phyloP scores from a whole-genome alignment of 2,329 filamentous ascomycete genomes.

The Aspergillus vadensis region DNA sequence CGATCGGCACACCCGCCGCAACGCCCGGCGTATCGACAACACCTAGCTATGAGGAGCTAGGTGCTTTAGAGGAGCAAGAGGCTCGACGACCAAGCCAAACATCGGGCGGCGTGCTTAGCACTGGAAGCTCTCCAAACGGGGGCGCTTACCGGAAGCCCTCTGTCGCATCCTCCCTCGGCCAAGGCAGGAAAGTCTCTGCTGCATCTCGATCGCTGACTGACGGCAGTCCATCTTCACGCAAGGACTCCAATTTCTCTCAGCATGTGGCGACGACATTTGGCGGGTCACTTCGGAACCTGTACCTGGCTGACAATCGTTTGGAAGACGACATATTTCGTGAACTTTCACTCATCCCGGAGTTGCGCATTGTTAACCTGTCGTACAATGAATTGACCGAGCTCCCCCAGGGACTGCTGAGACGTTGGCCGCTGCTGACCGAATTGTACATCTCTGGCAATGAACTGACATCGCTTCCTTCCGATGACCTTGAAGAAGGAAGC shows the following conservation, averaged over 20 bases:
- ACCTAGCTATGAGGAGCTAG: constrained; percentile 78
- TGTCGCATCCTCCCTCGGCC: constrained; percentile 76
- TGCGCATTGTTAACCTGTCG: constrained; percentile 87
- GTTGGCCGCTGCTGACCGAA: constrained; percentile 87
- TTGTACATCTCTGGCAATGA: constrained; percentile 95
- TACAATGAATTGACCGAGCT: constrained; percentile 95
- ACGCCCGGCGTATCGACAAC: constrained; percentile 58
- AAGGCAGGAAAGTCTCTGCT: constrained; percentile 80
- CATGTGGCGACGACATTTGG: constrained; percentile 84
- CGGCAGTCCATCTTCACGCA: constrained; percentile 63
- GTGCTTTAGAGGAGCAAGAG: constrained; percentile 63
- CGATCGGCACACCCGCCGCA: constrained; percentile 46
- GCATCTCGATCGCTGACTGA: constrained; percentile 68
- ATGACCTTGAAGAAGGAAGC: constrained; percentile 89
- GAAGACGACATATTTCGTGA: constrained; percentile 96
- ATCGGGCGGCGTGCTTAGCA: constrained; percentile 73
- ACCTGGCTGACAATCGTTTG: constrained; percentile 89
- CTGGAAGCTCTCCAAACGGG: constrained; percentile 68
- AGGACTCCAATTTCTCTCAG: constrained; percentile 85
- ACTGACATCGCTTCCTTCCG: constrained; percentile 83
- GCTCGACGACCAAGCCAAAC: constrained; percentile 80
- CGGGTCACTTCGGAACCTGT: constrained; percentile 78
- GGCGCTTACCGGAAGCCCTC: constrained; percentile 72
- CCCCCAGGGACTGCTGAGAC: constrained; percentile 81
- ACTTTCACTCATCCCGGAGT: constrained; percentile 75